phyloP scores from a whole-genome alignment of 768 basidiomycete genomes.

The Aureoboletus auriporus region DNA sequence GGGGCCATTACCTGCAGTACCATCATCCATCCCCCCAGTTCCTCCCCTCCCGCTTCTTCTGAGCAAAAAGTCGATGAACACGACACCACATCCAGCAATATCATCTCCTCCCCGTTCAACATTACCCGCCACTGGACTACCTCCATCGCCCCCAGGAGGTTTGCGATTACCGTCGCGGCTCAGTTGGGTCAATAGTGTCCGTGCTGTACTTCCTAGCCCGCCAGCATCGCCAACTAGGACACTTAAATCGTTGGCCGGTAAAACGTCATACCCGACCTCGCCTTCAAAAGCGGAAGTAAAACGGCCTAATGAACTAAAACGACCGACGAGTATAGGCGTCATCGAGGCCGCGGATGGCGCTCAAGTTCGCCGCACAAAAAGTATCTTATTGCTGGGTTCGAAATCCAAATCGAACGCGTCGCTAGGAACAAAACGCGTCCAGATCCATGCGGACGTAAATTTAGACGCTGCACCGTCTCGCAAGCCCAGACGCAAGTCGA shows the following conservation, averaged over 20 bases:
- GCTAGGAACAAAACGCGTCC: conserved; percentile 24
- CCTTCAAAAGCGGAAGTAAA: conserved; percentile 6
- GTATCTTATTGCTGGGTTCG: conserved; percentile 29
- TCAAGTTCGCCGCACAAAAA: conserved; percentile 27
- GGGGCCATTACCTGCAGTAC: conserved; percentile 28
- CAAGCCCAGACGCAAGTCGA: conserved; percentile 26
- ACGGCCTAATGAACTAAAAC: conserved; percentile 11
- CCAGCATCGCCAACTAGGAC: conserved; percentile 26
- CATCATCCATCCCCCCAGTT: conserved; percentile 21
- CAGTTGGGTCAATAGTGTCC: conserved; percentile 25
- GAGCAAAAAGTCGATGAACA: conserved; percentile 12
- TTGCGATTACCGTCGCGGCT: conserved; percentile 30
- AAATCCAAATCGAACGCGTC: conserved; percentile 21
- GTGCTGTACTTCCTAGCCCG: conserved; percentile 27
- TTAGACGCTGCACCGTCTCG: conserved; percentile 6
- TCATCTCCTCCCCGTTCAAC: conserved; percentile 10
- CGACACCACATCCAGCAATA: neutral
- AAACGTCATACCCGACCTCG: neutral
- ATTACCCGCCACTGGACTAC: conserved; percentile 12
- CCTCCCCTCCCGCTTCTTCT: conserved; percentile 25
- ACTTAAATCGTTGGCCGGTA: conserved; percentile 6
- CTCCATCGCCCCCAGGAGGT: conserved; percentile 27
- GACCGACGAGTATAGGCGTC: conserved; percentile 28
- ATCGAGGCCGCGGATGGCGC: conserved; percentile 27
- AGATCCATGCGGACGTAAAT: conserved; percentile 24